phyloP scores from a whole-genome alignment of 2,329 filamentous ascomycete species.

The Colletotrichum salicis region DNA sequence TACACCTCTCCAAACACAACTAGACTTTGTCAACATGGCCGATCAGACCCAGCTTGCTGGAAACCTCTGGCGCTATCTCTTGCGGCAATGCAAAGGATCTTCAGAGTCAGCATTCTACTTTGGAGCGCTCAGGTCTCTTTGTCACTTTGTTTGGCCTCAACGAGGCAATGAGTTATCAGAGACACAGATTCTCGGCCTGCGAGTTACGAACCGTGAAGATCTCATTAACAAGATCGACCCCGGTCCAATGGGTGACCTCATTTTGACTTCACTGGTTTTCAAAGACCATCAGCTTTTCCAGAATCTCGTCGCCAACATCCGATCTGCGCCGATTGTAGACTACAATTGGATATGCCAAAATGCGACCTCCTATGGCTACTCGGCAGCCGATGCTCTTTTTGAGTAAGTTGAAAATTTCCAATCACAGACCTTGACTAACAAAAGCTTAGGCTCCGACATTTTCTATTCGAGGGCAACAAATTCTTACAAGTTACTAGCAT shows the following conservation, averaged over 20 bases:
- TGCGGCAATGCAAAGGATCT: slow-evolving; percentile 14
- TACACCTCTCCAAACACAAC: slow-evolving; percentile 14
- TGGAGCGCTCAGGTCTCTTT: background rate
- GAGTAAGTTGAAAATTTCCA: background rate
- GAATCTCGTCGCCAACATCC: background rate
- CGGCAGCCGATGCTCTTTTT: background rate
- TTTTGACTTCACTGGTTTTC: background rate
- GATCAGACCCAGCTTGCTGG: background rate
- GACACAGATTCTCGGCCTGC: slow-evolving; percentile 4
- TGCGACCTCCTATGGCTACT: background rate
- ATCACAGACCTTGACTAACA: background rate
- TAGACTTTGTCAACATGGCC: slow-evolving; percentile 5
- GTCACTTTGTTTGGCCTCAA: slow-evolving; percentile 1
- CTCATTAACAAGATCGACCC: slow-evolving; percentile 10
- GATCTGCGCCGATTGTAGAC: slow-evolving; percentile 3
- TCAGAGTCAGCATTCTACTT: background rate
- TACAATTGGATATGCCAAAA: slow-evolving; percentile 19
- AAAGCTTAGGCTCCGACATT: slow-evolving; percentile 14
- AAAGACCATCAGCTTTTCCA: background rate
- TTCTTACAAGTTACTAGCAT: slow-evolving; percentile 14
- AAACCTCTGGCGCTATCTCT: slow-evolving; percentile 23
- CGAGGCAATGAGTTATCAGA: background rate
- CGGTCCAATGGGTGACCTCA: slow-evolving; percentile 16
- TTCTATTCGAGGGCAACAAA: background rate
- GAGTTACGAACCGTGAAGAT: background rate